phyloP scores from a whole-genome alignment of 2,329 filamentous ascomycete species.

The Aureobasidium sp. region DNA sequence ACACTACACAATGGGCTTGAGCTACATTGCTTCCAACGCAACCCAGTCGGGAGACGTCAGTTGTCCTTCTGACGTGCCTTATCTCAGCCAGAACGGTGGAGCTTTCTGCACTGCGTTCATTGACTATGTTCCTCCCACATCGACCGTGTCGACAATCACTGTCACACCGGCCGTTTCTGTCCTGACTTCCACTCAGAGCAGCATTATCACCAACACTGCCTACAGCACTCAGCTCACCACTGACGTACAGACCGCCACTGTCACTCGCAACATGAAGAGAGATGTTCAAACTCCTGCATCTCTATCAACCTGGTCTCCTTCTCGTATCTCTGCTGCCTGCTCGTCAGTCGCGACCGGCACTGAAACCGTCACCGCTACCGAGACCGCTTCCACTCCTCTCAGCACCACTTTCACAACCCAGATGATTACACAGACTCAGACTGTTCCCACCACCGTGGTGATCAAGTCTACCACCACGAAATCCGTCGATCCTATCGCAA shows the following conservation, averaged over 20 bases:
- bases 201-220: neutral
- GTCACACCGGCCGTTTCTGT: neutral
- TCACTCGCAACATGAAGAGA: neutral
- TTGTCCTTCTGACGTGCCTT: neutral
- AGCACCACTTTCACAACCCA: neutral
- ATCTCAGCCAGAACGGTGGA: neutral
- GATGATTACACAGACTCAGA: neutral
- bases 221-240: neutral
- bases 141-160: neutral
- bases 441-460: neutral
- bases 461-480: neutral
- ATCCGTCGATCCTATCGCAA: neutral
- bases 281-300: neutral
- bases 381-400: neutral
- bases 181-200: neutral
- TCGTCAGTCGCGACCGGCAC: slow-evolving; percentile 8
- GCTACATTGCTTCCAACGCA: neutral
- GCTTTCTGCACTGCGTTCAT: neutral
- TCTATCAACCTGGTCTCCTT: neutral
- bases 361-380: neutral
- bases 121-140: neutral
- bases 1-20: neutral
- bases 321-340: slow-evolving; percentile 11
- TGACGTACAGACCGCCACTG: neutral
- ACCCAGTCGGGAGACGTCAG: neutral